Conservation (phyloP, 495 filamentous ascomycete species). For the Zalerion maritima region DNA sequence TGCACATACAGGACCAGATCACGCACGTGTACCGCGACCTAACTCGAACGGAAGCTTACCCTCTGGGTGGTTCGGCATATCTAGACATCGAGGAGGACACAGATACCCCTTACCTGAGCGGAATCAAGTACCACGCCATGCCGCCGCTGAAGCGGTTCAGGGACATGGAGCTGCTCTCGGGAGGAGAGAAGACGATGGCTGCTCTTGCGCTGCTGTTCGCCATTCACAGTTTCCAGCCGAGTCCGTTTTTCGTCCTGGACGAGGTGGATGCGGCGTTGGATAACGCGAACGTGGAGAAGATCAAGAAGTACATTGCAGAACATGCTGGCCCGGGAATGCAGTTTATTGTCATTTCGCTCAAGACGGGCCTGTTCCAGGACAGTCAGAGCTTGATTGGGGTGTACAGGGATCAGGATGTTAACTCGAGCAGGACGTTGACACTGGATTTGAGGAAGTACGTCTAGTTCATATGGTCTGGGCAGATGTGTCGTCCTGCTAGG, state of each 20-base stretch:
- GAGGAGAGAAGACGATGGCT: conserved; percentile 98
- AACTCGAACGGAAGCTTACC: conserved; percentile 69
- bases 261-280: conserved; percentile 97
- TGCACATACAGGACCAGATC: conserved; percentile 91
- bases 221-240: conserved; percentile 86
- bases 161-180: conserved; percentile 96
- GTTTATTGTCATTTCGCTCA: conserved; percentile 94
- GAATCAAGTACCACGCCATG: conserved; percentile 98
- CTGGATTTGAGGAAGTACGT: conserved; percentile 97
- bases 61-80: conserved; percentile 85
- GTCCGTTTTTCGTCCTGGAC: conserved; percentile 94
- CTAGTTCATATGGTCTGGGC: neutral
- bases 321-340: conserved; percentile 96
- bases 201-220: conserved; percentile 90
- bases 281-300: conserved; percentile 87
- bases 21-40: conserved; percentile 87
- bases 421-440: conserved; percentile 76
- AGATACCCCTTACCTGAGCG: conserved; percentile 74
- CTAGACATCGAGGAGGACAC: conserved; percentile 84
- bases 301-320: conserved; percentile 86
- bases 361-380: conserved; percentile 84
- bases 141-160: conserved; percentile 95
- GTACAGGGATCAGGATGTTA: conserved; percentile 84
- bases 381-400: conserved; percentile 91
- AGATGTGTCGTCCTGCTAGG: conserved; percentile 2